Evolutionary conservation across 2,329 filamentous ascomycete species (phyloP).

Genomic region (Esteya vermicola): DNA sequence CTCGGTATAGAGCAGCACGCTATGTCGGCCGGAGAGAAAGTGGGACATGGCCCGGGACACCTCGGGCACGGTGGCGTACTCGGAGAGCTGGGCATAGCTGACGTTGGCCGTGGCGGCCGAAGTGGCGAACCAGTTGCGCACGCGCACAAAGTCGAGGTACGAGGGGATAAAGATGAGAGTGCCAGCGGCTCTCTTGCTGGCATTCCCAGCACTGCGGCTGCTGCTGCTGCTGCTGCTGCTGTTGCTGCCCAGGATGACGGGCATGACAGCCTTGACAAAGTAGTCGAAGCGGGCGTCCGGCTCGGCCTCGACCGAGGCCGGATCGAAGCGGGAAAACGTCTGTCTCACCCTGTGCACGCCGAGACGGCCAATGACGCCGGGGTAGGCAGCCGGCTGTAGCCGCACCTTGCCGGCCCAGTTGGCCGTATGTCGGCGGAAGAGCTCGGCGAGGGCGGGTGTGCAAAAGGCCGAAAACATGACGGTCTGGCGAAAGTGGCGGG

Average conservation of each 20-base stretch:
- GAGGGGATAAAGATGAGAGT: constrained; percentile 82
- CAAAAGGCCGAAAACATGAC: constrained; percentile 70
- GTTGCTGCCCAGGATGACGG: constrained; percentile 34
- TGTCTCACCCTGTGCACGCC: constrained; percentile 56
- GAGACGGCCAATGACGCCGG: constrained; percentile 59
- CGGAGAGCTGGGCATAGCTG: constrained; percentile 70
- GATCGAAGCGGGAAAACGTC: constrained; percentile 79
- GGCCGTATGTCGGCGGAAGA: constrained; percentile 61
- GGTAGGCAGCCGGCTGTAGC: constrained; percentile 48
- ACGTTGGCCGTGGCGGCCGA: constrained; percentile 39
- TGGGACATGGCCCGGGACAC: constrained; percentile 75
- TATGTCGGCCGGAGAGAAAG: constrained; percentile 71
- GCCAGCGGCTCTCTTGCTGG: constrained; percentile 25
- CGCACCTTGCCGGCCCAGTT: constrained; percentile 74
- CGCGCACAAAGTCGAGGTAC: constrained; percentile 87
- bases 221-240: background rate
- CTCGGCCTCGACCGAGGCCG: constrained; percentile 54
- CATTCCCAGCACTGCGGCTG: background rate
- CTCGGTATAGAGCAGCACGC: constrained; percentile 79
- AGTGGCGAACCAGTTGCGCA: constrained; percentile 83
- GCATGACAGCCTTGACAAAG: constrained; percentile 71
- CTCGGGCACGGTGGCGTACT: constrained; percentile 70
- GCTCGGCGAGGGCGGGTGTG: constrained; percentile 72
- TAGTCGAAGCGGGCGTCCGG: constrained; percentile 84
- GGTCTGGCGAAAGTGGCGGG: constrained; percentile 71